phyloP scores from a whole-genome alignment of 768 basidiomycete genomes.

The Lactifluus echinatus region DNA sequence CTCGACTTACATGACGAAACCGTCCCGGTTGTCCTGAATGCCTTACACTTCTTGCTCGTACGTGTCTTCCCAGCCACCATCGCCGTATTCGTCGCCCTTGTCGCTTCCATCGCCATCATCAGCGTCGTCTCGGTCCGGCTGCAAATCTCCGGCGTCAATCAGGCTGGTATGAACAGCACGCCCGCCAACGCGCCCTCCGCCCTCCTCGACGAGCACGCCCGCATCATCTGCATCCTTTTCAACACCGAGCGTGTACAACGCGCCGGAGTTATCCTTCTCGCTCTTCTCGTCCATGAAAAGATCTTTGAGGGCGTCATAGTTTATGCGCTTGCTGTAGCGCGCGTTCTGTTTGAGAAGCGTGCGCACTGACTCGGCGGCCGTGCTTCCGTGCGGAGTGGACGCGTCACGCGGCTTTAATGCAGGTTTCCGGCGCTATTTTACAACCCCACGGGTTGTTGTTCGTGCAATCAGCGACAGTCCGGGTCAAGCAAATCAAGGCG shows the following conservation, averaged over 20 bases:
- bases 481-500: not conserved
- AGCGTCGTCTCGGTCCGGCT: slow-evolving; percentile 24
- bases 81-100: slow-evolving; percentile 32
- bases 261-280: slow-evolving; percentile 41
- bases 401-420: slow-evolving; percentile 62
- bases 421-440: slow-evolving; percentile 59
- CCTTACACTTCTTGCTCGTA: slow-evolving; percentile 65
- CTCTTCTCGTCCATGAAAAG: slow-evolving; percentile 44
- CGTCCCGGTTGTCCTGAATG: not conserved
- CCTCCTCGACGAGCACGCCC: slow-evolving; percentile 33
- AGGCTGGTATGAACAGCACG: not conserved
- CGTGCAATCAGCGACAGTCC: slow-evolving; percentile 25
- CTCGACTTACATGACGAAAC: not conserved
- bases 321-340: slow-evolving; percentile 87
- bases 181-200: slow-evolving; percentile 29
- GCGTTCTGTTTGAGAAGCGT: slow-evolving; percentile 78
- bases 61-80: slow-evolving; percentile 34
- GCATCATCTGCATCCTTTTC: slow-evolving; percentile 35
- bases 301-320: slow-evolving; percentile 81
- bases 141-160: slow-evolving; percentile 10
- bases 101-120: slow-evolving; percentile 30
- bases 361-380: slow-evolving; percentile 68
- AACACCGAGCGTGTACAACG: slow-evolving; percentile 46
- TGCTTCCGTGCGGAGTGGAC: slow-evolving; percentile 56
- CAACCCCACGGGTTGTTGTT: no score